Conservation (phyloP, 2,329 filamentous ascomycete species). For the Ascosphaera acerosa region DNA sequence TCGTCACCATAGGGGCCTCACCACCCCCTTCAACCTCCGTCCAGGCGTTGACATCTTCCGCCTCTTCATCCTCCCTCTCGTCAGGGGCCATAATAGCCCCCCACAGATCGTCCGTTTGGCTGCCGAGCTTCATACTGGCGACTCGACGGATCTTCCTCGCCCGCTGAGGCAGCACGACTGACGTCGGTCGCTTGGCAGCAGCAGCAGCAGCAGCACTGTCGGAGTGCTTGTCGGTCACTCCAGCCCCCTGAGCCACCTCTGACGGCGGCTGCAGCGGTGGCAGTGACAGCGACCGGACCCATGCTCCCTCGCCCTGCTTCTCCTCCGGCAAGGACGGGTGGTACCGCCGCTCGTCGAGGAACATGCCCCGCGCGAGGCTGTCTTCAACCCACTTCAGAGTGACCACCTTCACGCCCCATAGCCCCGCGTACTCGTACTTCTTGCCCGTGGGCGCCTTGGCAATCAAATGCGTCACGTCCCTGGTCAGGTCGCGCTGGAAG, state of each 20-base stretch:
- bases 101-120: slow-evolving; percentile 69
- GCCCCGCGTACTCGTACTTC: slow-evolving; percentile 70
- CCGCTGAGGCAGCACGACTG: slow-evolving; percentile 25
- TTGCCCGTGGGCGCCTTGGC: slow-evolving; percentile 54
- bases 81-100: slow-evolving; percentile 47
- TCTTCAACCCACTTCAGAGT: slow-evolving; percentile 66
- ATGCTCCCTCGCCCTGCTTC: slow-evolving; percentile 54
- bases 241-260: no score
- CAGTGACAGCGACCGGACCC: slow-evolving; percentile 27
- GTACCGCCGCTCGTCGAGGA: slow-evolving; percentile 65
- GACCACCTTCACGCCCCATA: slow-evolving; percentile 55
- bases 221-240: no score
- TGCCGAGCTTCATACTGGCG: slow-evolving; percentile 58
- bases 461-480: slow-evolving; percentile 65
- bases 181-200: not conserved
- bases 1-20: no score
- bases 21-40: no score
- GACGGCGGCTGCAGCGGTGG: slow-evolving; percentile 12
- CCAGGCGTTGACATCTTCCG: no score
- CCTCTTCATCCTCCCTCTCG: no score
- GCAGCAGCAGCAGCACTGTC: no score
- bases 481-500: slow-evolving; percentile 73
- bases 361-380: slow-evolving; percentile 65
- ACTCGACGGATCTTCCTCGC: slow-evolving; percentile 67
- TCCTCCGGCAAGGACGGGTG: slow-evolving; percentile 44